Percentiles rank a stretch among this genome's conserved stretches.
Conservation (phyloP, 148 eudicot species). For the Fagopyrum tataricum region DNA sequence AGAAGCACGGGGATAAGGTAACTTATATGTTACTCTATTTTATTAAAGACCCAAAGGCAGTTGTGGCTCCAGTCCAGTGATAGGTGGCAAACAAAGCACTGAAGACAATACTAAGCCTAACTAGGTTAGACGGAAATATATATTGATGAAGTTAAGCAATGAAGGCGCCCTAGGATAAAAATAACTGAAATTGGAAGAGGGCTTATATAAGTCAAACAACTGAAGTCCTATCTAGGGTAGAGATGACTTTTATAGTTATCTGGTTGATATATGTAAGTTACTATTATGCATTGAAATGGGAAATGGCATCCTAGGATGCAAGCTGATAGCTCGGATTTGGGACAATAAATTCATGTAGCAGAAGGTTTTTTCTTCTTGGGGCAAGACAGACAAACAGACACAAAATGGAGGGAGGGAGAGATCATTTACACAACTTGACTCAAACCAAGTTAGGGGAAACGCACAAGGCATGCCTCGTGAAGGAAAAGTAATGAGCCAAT, state of each 20-base stretch:
- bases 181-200: neutral
- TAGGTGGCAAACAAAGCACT: neutral
- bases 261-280: neutral
- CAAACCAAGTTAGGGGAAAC: neutral
- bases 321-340: neutral
- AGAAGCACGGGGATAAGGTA: neutral
- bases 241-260: neutral
- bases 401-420: too few relatives aligned
- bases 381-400: neutral
- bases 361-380: neutral
- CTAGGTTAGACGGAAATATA: neutral
- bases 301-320: neutral
- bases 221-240: neutral
- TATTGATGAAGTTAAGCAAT: neutral
- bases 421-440: neutral
- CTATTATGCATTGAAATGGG: neutral
- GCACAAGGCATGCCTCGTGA: neutral
- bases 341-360: neutral
- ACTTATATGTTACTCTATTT: neutral
- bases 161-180: neutral
- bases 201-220: neutral
- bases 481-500: neutral
- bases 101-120: neutral
- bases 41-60: neutral
- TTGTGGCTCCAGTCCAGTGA: conserved; percentile 2